Evolutionary conservation across 2,329 filamentous ascomycete species (phyloP), one percentile per base, ranked within the genome.

Genomic region (Neophaeococcomyces mojaviensis): DNA sequence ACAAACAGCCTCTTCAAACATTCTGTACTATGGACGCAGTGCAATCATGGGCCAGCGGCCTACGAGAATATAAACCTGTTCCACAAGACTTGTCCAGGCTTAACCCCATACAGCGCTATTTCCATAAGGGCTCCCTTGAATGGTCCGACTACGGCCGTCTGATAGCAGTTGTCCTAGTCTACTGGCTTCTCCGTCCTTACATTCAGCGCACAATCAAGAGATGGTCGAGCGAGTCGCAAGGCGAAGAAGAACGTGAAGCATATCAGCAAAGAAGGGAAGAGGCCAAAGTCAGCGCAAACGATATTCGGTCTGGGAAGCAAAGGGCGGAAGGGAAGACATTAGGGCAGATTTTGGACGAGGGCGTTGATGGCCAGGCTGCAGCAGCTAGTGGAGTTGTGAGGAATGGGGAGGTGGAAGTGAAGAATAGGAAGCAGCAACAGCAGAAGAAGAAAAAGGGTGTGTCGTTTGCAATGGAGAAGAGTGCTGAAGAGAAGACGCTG

Each of bases 21-120:
- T 5, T 28, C 5, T 28, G 5, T 10, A 28, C 10, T 10, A 28
- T 28, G 24, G 24, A 28, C 5, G 24, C 24, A 28, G 24, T 10
- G 5, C 24, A 28, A 10, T 28, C 24, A 5, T 37, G n/a, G 24
- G 28, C 24, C 22, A 37, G 30, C 39, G 47, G 33, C 30, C 55
- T 57, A 53, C 48, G 50, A 16, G 18, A 55, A 48, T 57, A 57
- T 34, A 37, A 36, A 2, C 48, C 55, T 18, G 47, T 53, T 4
- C 55, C 53, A 2, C 32, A 46, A 32, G 50, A 55, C 44, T 41
- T 57, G 10, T 49, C 48, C n/a, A 44, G 39, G 5, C 53, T 57
- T n/a, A 57, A 57, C 33, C 43, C 50, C 5, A 51, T 57, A 33
- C 55, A 57, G 33, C 49, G 52, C 32, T 57, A 54, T 43, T 52